Base-by-base conservation (phyloP, 441 rosid species). In the Melastoma candidum region DNA sequence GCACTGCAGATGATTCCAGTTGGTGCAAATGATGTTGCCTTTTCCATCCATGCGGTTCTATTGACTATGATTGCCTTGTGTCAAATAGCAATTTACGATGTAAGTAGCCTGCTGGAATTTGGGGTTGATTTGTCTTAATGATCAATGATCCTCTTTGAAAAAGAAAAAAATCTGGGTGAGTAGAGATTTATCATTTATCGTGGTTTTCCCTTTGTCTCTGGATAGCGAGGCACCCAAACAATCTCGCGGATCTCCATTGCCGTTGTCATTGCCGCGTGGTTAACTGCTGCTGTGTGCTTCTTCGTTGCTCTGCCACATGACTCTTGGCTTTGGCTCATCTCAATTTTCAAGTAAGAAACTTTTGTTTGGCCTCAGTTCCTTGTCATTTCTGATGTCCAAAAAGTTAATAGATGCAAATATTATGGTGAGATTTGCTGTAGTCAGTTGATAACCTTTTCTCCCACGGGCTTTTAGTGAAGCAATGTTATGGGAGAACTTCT, bases 11-110 rank as follows among this genome's bases (percentile, higher is more conserved):
- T 93, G 95, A 84, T 93, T 61, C 98, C 98, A 0, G 98, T 93
- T 13, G 98, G 95, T 66, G 86, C 92, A 46, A 88, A 84, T 71
- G 98, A 88, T 67, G 97, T 60, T 60, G 95, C 98, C 2, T 88
- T 93, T 65, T 93, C 98, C 39, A 72, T 78, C 52, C 97, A 92
- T 77, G 98, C 97, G 29, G 95, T 85, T 61, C 49, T 82, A 22
- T 47, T 88, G 73, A 88, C 98, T 26, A 72, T 70, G 41, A 53
- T 81, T 54, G 77, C 79, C 13, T 70, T 92, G 53, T 63, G 85
- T 61, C 98, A 92, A 69, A 82, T 88, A 62, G 63, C 50, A 63
- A 82, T 88, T 46, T 92, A 88, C 57, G 92, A 92, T 26, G 98
- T 88, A 55, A 81, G 87, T 61, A 44, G 27, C 12, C 17, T 52